Evolutionary conservation across 768 basidiomycete genomes (phyloP).

Genomic region (Tricholoma sp.): DNA sequence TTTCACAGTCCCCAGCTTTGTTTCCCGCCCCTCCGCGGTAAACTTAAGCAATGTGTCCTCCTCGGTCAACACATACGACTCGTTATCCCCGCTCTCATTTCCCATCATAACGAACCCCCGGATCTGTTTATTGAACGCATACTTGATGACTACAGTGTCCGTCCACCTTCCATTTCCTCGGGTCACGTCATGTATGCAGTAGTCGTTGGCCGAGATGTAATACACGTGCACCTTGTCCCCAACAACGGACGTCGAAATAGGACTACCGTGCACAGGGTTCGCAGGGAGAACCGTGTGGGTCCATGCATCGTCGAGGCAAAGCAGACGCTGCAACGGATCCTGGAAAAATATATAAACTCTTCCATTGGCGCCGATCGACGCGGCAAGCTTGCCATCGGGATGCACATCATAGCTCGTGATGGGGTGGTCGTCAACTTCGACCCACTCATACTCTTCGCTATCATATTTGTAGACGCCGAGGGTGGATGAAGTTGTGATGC

Average conservation of each 20-base stretch:
- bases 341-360: neutral
- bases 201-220: neutral
- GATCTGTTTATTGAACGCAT: no score
- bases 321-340: neutral
- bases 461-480: neutral
- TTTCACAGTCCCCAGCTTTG: neutral
- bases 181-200: no score
- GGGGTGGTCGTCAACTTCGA: no score
- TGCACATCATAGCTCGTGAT: no score
- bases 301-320: neutral
- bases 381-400: neutral
- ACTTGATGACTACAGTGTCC: no score
- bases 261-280: neutral
- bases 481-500: neutral
- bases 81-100: no score
- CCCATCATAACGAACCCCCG: no score
- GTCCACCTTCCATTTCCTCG: no score
- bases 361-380: neutral
- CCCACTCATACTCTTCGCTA: neutral
- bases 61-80: neutral
- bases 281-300: neutral
- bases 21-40: neutral
- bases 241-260: no score
- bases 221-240: neutral
- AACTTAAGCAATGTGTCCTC: neutral